These are phyloP conservation scores for Cadophora sp. DNA, from an alignment of 2,329 filamentous ascomycete genomes.

Conservation along the genomic window DNA sequence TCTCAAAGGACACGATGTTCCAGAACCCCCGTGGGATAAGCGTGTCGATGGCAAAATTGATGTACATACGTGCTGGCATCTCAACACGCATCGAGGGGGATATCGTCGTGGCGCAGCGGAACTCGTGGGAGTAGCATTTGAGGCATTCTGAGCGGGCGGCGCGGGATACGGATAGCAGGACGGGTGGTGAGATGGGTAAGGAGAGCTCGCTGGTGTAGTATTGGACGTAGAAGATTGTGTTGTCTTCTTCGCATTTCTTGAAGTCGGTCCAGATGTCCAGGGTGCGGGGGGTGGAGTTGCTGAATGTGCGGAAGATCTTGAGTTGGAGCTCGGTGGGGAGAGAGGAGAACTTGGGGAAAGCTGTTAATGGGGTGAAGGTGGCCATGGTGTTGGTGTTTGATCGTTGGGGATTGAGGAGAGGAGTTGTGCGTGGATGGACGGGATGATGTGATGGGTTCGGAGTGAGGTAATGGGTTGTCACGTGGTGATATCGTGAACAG, in stretches of 20 bases:
- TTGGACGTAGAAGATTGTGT: slow-evolving; percentile 25
- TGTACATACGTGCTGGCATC: slow-evolving; percentile 13
- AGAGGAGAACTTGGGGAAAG: slow-evolving; percentile 28
- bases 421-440: background rate
- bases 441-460: background rate
- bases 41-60: slow-evolving; percentile 27
- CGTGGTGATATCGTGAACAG: background rate
- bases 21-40: slow-evolving; percentile 27
- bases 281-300: slow-evolving; percentile 21
- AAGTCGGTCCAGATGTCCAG: slow-evolving; percentile 32
- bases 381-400: background rate
- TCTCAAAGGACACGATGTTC: slow-evolving; percentile 25
- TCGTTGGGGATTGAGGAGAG: background rate
- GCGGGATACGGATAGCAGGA: slow-evolving; percentile 10
- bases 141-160: slow-evolving; percentile 23
- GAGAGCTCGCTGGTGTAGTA: slow-evolving; percentile 22
- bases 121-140: slow-evolving; percentile 24
- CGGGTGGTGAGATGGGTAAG: background rate
- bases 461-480: slow-evolving; percentile 1
- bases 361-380: background rate
- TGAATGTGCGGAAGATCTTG: slow-evolving; percentile 28
- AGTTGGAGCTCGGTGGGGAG: slow-evolving; percentile 34
- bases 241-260: slow-evolving; percentile 8
- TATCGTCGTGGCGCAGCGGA: slow-evolving; percentile 6
- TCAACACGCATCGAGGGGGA: background rate